Conservation (phyloP, 192 early-diverging fungal genomes). For the Piromyces sp. region DNA sequence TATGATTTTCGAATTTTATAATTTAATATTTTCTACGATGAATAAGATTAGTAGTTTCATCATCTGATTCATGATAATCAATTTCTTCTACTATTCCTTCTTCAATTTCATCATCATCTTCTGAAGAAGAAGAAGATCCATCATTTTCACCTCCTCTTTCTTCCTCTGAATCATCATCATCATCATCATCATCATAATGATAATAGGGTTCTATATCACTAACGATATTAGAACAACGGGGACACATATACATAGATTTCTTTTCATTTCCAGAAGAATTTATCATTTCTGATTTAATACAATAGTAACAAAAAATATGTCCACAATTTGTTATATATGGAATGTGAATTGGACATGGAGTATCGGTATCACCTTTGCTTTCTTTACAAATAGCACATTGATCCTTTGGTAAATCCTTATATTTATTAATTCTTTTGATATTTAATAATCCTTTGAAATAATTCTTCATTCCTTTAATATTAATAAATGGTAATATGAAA, state of each 20-base stretch:
- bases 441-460: neutral
- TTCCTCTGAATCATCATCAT: neutral
- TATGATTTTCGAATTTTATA: no score
- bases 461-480: neutral
- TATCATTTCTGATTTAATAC: conserved; percentile 43
- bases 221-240: neutral
- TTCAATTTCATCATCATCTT: no score
- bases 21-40: no score
- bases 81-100: no score
- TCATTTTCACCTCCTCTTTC: no score
- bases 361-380: conserved; percentile 17
- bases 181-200: neutral
- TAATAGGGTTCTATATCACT: neutral
- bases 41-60: no score
- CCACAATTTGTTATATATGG: conserved; percentile 70
- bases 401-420: conserved; percentile 34
- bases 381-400: conserved; percentile 60
- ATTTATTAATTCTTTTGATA: conserved; percentile 11
- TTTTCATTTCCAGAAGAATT: neutral
- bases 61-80: no score
- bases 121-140: no score
- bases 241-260: neutral
- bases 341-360: conserved; percentile 26
- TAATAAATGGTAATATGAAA: neutral
- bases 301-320: conserved; percentile 81